Conservation (phyloP, 306 rosid species). For the Cucurbita pepo region DNA sequence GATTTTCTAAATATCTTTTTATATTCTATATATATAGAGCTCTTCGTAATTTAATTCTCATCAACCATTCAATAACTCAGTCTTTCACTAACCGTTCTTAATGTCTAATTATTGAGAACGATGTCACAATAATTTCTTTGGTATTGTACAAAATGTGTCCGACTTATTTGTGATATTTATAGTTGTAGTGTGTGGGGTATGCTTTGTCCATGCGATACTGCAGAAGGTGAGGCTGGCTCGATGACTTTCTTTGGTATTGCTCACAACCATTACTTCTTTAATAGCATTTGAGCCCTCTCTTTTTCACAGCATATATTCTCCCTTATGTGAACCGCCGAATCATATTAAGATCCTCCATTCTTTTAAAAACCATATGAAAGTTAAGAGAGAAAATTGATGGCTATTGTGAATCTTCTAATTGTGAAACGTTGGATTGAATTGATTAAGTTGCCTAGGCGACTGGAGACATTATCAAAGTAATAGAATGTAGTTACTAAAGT, state of each 20-base stretch:
- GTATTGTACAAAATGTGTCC: not conserved
- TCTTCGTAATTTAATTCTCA: too few relatives aligned
- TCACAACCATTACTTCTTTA: not conserved
- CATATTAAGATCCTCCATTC: not conserved
- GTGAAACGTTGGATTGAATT: too few relatives aligned
- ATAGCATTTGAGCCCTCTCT: not conserved
- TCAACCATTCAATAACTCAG: too few relatives aligned
- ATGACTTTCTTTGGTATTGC: slow-evolving; percentile 69
- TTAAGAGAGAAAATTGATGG: too few relatives aligned
- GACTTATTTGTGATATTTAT: not conserved
- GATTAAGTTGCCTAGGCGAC: too few relatives aligned
- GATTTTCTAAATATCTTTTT: too few relatives aligned
- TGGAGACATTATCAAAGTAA: not conserved
- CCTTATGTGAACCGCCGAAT: not conserved
- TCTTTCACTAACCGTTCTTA: too few relatives aligned
- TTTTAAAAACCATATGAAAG: too few relatives aligned
- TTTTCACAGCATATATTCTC: not conserved
- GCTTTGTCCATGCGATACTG: slow-evolving; percentile 99
- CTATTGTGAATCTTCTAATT: too few relatives aligned
- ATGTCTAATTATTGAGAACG: not conserved
- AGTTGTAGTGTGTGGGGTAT: slow-evolving; percentile 66
- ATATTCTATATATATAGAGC: too few relatives aligned
- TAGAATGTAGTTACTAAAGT: not conserved
- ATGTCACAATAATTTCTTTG: not conserved
- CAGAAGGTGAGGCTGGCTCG: slow-evolving; percentile 91